Base-by-base conservation (phyloP, 1,139 yeast genomes). In the Sugiyamaella pinicola region DNA sequence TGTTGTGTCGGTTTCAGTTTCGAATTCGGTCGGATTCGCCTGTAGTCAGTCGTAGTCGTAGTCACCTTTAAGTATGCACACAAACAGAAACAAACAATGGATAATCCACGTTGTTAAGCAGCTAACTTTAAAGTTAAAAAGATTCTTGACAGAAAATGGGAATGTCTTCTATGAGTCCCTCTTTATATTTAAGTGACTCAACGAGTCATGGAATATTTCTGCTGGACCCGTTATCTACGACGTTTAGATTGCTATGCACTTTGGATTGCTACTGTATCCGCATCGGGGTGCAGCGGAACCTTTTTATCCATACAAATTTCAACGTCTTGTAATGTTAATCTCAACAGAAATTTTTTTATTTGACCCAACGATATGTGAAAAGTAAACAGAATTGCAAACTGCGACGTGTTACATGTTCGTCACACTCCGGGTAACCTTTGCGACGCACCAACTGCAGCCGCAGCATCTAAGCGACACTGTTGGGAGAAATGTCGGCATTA, bases 161-260 rank as follows among this genome's bases (percentile, higher is more conserved):
- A 31, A n/a, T 12, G 35, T n/a, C 35, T 31, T 31, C 35, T 31
- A 13, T 31, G 17, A 13, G 17, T 31, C 35, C 17, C 35, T 26
- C 31, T 31, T 31, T 31, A 31, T 31, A 31, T 31, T 31, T 31
- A 31, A 12, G n/a, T 31, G 17, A 31, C 4, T 12, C 17, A n/a
- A 12, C 35, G 3, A 31, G 35, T 12, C 4, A 3, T 31, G 7
- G 15, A 3, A 31, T n/a, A n/a, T n/a, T 31, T 31, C 35, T 31
- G 17, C 6, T 31, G 35, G 35, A 31, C 35, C 35, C 17, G 15
- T 31, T n/a, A 13, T 31, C 35, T 13, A n/a, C 15, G 35, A 3
- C 13, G 15, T 19, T 42, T 50, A 44, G 48, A 13, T 49, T 50
- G 53, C 53, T 45, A 43, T 21, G 49, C 49, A 37, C 38, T 31